Evolutionary conservation across 1,139 yeast species (phyloP).

Genomic region (Pichia norvegensis): DNA sequence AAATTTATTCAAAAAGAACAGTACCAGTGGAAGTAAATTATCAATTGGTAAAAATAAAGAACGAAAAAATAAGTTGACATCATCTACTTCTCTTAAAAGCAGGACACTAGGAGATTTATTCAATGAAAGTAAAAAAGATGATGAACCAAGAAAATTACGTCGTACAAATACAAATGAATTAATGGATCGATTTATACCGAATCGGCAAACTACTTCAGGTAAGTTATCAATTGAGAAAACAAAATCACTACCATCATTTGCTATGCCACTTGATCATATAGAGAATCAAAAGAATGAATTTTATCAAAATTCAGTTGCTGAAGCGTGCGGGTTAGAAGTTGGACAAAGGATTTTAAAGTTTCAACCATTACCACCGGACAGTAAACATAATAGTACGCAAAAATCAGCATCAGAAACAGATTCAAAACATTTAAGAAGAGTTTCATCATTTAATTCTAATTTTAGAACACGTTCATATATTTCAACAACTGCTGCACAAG

Average conservation of each 20-base stretch:
- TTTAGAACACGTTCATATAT: constrained; percentile 22
- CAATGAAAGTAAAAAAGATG: constrained; percentile 5
- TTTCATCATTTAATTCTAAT: constrained; percentile 14
- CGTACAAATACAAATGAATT: constrained; percentile 27
- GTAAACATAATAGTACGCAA: constrained; percentile 21
- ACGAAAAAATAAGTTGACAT: background rate
- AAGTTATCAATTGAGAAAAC: constrained; percentile 27
- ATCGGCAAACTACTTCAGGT: constrained; percentile 41
- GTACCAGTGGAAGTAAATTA: background rate
- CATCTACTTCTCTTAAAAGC: background rate
- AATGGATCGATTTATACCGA: constrained; percentile 46
- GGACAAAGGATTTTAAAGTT: constrained; percentile 80
- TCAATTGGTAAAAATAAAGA: background rate
- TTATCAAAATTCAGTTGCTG: constrained; percentile 82
- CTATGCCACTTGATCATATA: constrained; percentile 47
- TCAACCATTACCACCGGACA: constrained; percentile 80
- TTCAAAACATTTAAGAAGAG: constrained; percentile 10
- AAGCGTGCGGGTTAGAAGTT: constrained; percentile 86
- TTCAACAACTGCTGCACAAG: constrained; percentile 30
- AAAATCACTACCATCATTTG: constrained; percentile 15
- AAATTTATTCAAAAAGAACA: background rate
- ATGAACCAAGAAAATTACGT: constrained; percentile 19
- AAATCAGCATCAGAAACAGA: background rate
- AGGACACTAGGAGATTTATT: constrained; percentile 12
- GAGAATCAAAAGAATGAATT: constrained; percentile 63